phyloP scores from a whole-genome alignment of 2,329 filamentous ascomycete genomes.

The Fusarium musae region DNA sequence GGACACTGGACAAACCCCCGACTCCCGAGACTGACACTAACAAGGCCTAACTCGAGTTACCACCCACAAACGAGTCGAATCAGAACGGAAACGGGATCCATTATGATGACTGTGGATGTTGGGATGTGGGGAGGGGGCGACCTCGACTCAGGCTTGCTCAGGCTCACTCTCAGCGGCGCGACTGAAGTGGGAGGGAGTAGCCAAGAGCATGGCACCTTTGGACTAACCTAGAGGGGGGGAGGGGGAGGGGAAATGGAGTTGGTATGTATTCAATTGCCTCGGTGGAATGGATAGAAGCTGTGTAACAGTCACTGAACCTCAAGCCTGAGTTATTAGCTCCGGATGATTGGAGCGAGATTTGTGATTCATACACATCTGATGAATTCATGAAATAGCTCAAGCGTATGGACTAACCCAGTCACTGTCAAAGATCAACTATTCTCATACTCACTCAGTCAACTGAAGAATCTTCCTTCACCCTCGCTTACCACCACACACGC shows the following conservation, averaged over 20 bases:
- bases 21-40: constrained; percentile 15
- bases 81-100: constrained; percentile 2
- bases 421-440: not conserved
- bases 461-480: not conserved
- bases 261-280: constrained; percentile 6
- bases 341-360: not conserved
- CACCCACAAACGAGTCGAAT: constrained; percentile 32
- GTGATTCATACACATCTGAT: not conserved
- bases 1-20: constrained; percentile 12
- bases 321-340: not conserved
- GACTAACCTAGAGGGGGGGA: not conserved
- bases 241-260: constrained; percentile 13
- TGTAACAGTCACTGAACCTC: not conserved
- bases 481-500: constrained; percentile 19
- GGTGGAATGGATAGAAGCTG: not conserved
- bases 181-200: not conserved
- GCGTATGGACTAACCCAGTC: not conserved
- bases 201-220: not conserved
- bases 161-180: not conserved
- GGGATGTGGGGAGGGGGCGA: constrained; percentile 34
- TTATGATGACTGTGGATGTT: constrained; percentile 20
- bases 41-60: constrained; percentile 10
- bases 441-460: not conserved
- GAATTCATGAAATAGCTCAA: too few species aligned
- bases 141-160: constrained; percentile 9